Evolutionary conservation across 2,329 filamentous ascomycete species (phyloP).

Genomic region (Aspergillus niger): DNA sequence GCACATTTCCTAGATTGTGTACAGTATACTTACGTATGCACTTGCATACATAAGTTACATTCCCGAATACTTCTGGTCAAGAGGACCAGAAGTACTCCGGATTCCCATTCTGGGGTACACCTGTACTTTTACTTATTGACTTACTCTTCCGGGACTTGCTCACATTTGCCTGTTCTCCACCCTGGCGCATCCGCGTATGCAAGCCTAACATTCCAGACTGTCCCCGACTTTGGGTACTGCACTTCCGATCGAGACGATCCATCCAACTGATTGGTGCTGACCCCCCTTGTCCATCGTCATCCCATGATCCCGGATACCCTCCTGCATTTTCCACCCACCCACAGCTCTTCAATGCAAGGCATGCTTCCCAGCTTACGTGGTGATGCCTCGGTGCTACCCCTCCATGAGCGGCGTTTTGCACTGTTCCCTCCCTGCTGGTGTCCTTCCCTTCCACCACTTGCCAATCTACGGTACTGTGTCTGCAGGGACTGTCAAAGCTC

Average conservation of each 20-base stretch:
- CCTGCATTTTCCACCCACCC: slow-evolving; percentile 16
- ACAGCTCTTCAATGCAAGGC: slow-evolving; percentile 20
- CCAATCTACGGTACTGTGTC: background rate
- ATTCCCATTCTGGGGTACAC: background rate
- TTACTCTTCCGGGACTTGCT: too few relatives aligned
- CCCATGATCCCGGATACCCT: slow-evolving; percentile 21
- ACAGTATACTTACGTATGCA: background rate
- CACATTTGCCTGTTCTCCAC: background rate
- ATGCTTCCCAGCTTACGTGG: slow-evolving; percentile 10
- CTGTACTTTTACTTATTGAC: background rate
- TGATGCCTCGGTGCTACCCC: background rate
- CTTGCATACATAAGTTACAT: background rate
- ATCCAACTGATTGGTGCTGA: slow-evolving; percentile 14
- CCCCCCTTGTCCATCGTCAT: background rate
- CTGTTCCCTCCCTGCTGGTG: background rate
- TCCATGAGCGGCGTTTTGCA: background rate
- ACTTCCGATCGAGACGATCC: slow-evolving; percentile 1
- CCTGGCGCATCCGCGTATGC: slow-evolving; percentile 3
- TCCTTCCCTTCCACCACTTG: background rate
- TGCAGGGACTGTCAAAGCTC: slow-evolving; percentile 2
- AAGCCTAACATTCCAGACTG: slow-evolving; percentile 13
- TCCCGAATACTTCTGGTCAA: background rate
- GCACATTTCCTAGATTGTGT: background rate
- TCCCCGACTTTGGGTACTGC: background rate
- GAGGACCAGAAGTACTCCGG: background rate